Evolutionary conservation across 2,329 filamentous ascomycete genomes (phyloP).

Genomic region (Aspergillus thermomutatus): DNA sequence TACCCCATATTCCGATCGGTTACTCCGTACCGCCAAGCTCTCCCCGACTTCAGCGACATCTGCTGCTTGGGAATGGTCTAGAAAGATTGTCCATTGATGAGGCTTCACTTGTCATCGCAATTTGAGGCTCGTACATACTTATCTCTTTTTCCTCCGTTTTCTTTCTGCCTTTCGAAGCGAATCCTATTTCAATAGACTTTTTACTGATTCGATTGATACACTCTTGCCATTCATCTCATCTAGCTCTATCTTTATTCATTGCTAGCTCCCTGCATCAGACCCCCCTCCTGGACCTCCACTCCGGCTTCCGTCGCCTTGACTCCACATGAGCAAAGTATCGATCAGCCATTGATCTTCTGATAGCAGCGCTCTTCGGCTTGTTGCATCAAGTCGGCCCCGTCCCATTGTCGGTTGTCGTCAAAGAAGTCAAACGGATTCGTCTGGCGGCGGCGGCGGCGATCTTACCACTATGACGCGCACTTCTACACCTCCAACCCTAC

Average conservation of each 20-base stretch:
- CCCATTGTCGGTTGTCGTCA: not conserved
- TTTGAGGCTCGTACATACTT: not conserved
- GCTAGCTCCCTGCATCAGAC: not conserved
- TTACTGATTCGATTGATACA: not conserved
- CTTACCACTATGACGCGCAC: constrained; percentile 52
- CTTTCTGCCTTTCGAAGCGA: not conserved
- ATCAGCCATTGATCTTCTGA: not conserved
- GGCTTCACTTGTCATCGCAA: not conserved
- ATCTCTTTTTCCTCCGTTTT: not conserved
- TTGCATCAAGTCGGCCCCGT: not conserved
- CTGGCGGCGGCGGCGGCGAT: constrained; percentile 29
- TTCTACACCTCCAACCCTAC: constrained; percentile 52
- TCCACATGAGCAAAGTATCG: not conserved
- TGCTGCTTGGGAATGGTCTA: not conserved
- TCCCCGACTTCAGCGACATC: not conserved
- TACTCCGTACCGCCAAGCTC: not conserved
- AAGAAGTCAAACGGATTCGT: not conserved
- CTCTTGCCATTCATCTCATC: not conserved
- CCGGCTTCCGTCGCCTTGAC: not conserved
- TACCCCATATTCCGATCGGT: not conserved
- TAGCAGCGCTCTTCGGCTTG: not conserved
- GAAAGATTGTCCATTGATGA: not conserved
- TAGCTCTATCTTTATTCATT: not conserved
- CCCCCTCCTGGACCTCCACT: not conserved
- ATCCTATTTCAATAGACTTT: not conserved